A percentile compares a stretch with the other conserved stretches of the same genome.
phyloP scores from a whole-genome alignment of 495 filamentous ascomycete genomes.

The Aspergillus steynii region DNA sequence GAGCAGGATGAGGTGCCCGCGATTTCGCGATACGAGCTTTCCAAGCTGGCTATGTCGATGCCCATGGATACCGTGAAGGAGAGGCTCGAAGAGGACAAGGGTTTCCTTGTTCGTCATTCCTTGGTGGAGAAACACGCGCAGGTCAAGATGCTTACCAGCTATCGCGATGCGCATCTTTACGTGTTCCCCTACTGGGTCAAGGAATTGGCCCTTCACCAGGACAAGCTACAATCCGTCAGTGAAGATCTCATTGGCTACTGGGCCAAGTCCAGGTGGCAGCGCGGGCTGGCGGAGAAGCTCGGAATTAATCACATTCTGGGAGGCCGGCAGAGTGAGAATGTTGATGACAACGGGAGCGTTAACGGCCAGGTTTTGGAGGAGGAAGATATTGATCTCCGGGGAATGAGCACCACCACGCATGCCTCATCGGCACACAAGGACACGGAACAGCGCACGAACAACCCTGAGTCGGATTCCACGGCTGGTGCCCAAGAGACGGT shows the following conservation, averaged over 20 bases:
- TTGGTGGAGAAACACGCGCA: conserved; percentile 70
- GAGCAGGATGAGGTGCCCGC: conserved; percentile 46
- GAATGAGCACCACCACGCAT: conserved; percentile 55
- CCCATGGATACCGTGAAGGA: conserved; percentile 87
- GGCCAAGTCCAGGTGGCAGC: conserved; percentile 92
- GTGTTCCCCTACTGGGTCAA: conserved; percentile 90
- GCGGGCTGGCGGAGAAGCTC: conserved; percentile 74
- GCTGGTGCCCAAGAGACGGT: neutral
- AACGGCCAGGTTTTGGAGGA: conserved; percentile 49
- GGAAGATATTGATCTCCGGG: conserved; percentile 62
- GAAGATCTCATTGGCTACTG: conserved; percentile 95
- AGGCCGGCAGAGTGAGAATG: conserved; percentile 29
- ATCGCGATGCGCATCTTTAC: conserved; percentile 90
- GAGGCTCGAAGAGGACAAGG: conserved; percentile 67
- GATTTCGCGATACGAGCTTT: conserved; percentile 60
- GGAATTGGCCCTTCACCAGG: conserved; percentile 74
- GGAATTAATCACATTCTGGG: conserved; percentile 64
- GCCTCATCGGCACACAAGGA: neutral
- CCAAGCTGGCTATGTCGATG: conserved; percentile 68
- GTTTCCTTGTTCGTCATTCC: conserved; percentile 67
- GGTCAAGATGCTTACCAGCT: conserved; percentile 73
- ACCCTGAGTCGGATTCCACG: neutral
- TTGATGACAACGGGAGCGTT: conserved; percentile 36
- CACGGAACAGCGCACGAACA: neutral
- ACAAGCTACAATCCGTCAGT: conserved; percentile 78